phyloP scores from a whole-genome alignment of 192 early-diverging fungal species.

The Helicostylum pulchrum region DNA sequence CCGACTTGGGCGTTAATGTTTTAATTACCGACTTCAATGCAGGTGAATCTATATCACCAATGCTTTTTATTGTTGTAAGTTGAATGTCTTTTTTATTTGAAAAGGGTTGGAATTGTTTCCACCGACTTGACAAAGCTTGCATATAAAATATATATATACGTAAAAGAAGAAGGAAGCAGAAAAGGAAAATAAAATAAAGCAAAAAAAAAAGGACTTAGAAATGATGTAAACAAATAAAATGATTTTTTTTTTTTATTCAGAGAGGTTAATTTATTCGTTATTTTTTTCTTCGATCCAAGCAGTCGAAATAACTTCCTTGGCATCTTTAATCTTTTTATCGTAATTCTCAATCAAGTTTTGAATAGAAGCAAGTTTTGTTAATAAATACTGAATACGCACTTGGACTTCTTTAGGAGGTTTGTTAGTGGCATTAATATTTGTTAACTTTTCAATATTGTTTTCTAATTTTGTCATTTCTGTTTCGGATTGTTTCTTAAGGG shows the following conservation, averaged over 20 bases:
- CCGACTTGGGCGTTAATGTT: no score
- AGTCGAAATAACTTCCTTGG: constrained; percentile 25
- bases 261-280: constrained; percentile 8
- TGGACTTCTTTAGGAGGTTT: constrained; percentile 57
- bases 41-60: no score
- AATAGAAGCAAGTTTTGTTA: constrained; percentile 15
- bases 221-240: not conserved
- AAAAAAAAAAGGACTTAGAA: constrained; percentile 3
- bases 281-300: constrained; percentile 10
- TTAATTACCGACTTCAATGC: no score
- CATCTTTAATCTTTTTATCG: constrained; percentile 22
- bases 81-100: no score
- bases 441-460: constrained; percentile 52
- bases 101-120: no score
- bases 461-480: constrained; percentile 62
- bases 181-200: not conserved
- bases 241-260: not conserved
- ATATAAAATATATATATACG: not conserved
- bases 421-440: constrained; percentile 50
- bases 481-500: constrained; percentile 54
- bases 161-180: not conserved
- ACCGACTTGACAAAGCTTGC: no score
- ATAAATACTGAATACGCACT: constrained; percentile 18
- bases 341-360: constrained; percentile 27
- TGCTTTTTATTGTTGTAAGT: no score